Conservation (phyloP, 2,329 filamentous ascomycete genomes). For the Parafenestella ontariensis region DNA sequence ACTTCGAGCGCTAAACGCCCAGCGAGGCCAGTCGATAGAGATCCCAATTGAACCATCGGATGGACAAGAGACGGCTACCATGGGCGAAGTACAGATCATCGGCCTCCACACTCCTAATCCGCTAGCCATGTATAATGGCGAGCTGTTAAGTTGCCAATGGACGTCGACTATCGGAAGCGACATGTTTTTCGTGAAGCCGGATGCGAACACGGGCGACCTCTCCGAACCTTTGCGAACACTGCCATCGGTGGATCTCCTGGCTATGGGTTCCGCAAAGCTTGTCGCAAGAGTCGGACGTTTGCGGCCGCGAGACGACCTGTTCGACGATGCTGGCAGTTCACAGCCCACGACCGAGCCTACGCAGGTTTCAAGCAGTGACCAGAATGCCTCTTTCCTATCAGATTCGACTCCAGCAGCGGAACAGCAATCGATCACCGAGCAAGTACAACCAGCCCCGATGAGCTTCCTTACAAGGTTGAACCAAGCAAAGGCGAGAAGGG, state of each 20-base stretch:
- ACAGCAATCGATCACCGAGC: constrained; percentile 1
- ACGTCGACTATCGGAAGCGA: constrained; percentile 84
- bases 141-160: constrained; percentile 83
- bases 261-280: constrained; percentile 73
- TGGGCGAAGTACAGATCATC: constrained; percentile 74
- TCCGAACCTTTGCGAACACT: constrained; percentile 57
- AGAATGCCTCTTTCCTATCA: background rate
- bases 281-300: constrained; percentile 70
- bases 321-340: constrained; percentile 12
- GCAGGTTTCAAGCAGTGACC: constrained; percentile 1
- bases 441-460: constrained; percentile 30
- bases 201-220: constrained; percentile 29
- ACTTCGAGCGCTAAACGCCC: constrained; percentile 36
- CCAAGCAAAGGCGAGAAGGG: constrained; percentile 50
- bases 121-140: constrained; percentile 78
- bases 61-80: constrained; percentile 19
- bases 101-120: constrained; percentile 80
- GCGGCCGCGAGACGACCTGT: constrained; percentile 40
- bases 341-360: constrained; percentile 6
- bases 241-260: constrained; percentile 72
- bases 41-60: constrained; percentile 10
- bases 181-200: constrained; percentile 66
- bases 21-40: constrained; percentile 23
- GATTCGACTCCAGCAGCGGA: background rate
- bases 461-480: constrained; percentile 52